A percentile compares a stretch with the other conserved stretches of the same genome.
Conservation (phyloP, 1,284 basidiomycete genomes). For the Austroboletus niveus region DNA sequence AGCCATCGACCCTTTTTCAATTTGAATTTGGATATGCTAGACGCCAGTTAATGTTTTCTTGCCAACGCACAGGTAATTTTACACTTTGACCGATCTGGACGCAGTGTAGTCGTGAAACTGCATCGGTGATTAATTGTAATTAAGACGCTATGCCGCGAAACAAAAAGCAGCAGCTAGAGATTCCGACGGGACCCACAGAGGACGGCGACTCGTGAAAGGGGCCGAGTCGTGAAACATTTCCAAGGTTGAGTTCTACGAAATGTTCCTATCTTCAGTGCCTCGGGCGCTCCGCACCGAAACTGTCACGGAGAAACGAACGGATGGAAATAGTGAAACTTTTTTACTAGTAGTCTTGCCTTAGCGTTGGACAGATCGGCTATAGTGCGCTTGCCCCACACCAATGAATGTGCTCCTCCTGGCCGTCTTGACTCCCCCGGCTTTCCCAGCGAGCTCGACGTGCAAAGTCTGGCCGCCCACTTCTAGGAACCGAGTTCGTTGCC, state of each 20-base stretch:
- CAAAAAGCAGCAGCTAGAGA: background rate
- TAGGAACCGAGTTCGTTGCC: slow-evolving; percentile 5
- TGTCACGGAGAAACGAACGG: background rate
- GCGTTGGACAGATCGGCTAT: background rate
- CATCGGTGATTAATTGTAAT: slow-evolving; percentile 20
- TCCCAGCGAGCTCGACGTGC: slow-evolving; percentile 6
- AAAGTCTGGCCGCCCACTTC: background rate
- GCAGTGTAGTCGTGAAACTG: slow-evolving; percentile 17
- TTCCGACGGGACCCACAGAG: slow-evolving; percentile 4
- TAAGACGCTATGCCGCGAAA: slow-evolving; percentile 4
- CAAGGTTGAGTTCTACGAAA: background rate
- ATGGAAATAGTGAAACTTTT: too few species aligned
- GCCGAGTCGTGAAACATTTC: slow-evolving; percentile 32
- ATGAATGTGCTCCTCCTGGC: background rate
- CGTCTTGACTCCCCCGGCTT: background rate
- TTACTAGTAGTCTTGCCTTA: too few species aligned
- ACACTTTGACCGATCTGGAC: too few species aligned
- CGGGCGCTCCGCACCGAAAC: too few species aligned
- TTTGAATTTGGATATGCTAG: slow-evolving; percentile 3
- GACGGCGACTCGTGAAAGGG: background rate
- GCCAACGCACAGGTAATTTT: too few species aligned
- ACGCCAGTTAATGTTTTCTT: too few species aligned
- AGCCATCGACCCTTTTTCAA: slow-evolving; percentile 12
- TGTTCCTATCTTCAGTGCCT: slow-evolving; percentile 2
- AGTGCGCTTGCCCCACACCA: background rate